Percentiles rank a stretch among this genome's conserved stretches.
Evolutionary conservation across 306 rosid species (phyloP).

Genomic region (Macrotyloma uniflorum): DNA sequence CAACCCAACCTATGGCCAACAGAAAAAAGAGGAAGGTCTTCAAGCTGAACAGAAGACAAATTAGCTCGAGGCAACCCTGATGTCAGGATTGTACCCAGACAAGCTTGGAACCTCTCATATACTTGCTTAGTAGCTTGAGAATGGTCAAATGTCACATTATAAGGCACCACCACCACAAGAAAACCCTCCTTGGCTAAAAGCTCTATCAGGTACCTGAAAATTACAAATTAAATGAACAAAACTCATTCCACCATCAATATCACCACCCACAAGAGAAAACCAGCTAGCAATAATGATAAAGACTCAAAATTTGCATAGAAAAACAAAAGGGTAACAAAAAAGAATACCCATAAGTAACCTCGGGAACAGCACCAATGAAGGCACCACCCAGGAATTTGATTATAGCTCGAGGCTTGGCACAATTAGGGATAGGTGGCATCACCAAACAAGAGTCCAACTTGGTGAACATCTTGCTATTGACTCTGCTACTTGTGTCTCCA

Average conservation of each 20-base stretch:
- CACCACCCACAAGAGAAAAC: neutral
- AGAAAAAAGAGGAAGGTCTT: conserved; percentile 71
- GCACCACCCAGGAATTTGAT: conserved; percentile 96
- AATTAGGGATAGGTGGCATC: conserved; percentile 62
- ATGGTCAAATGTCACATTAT: conserved; percentile 92
- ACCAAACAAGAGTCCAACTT: conserved; percentile 69
- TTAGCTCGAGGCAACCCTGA: conserved; percentile 74
- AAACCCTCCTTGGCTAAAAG: conserved; percentile 82
- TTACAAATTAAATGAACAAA: conserved; percentile 23
- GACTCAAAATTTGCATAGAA: conserved; percentile 2
- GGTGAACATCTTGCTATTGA: conserved; percentile 46
- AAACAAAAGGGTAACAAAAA: conserved; percentile 9
- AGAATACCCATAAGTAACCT: conserved; percentile 78
- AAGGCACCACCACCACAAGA: conserved; percentile 78
- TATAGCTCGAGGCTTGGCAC: conserved; percentile 75
- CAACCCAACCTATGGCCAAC: conserved; percentile 84
- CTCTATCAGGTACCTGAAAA: conserved; percentile 71
- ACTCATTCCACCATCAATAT: neutral
- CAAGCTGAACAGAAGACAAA: conserved; percentile 65
- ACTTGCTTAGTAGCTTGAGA: conserved; percentile 74
- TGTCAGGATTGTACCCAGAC: conserved; percentile 64
- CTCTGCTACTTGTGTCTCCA: conserved; percentile 31
- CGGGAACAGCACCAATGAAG: conserved; percentile 93
- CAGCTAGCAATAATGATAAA: conserved; percentile 1
- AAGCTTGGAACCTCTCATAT: conserved; percentile 71